phyloP scores from a whole-genome alignment of 177 flowering plant species.

The Telopea speciosissima region DNA sequence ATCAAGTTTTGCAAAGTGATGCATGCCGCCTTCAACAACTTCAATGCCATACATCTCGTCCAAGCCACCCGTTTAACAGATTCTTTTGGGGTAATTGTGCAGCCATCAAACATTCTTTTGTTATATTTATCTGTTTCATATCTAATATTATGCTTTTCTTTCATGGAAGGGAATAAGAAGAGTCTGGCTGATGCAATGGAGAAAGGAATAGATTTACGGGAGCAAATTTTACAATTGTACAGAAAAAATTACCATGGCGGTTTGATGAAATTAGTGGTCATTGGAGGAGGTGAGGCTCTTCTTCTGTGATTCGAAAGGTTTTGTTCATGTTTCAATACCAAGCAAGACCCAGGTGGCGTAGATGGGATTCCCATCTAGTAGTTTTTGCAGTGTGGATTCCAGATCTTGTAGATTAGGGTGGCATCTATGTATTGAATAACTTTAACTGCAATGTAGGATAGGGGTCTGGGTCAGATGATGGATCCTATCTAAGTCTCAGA shows the following conservation, averaged over 20 bases:
- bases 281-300: slow-evolving; percentile 78
- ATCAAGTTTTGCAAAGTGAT: slow-evolving; percentile 91
- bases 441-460: no score
- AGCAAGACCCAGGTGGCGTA: not conserved
- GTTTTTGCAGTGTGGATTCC: not conserved
- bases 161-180: slow-evolving; percentile 72
- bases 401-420: not conserved
- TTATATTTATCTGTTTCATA: slow-evolving; percentile 7
- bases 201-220: slow-evolving; percentile 72
- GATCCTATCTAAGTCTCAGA: not conserved
- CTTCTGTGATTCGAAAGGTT: not conserved
- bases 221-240: slow-evolving; percentile 61
- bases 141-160: slow-evolving; percentile 14
- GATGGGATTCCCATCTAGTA: not conserved
- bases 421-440: not conserved
- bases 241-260: slow-evolving; percentile 67
- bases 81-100: slow-evolving; percentile 81
- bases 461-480: not conserved
- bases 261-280: slow-evolving; percentile 85
- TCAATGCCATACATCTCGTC: slow-evolving; percentile 78
- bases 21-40: slow-evolving; percentile 95
- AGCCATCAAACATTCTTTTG: not conserved
- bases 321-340: not conserved
- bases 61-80: slow-evolving; percentile 72
- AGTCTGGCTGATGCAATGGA: slow-evolving; percentile 90